Base-by-base conservation (phyloP, 2,329 filamentous ascomycete species). In the Penicillium italicum region DNA sequence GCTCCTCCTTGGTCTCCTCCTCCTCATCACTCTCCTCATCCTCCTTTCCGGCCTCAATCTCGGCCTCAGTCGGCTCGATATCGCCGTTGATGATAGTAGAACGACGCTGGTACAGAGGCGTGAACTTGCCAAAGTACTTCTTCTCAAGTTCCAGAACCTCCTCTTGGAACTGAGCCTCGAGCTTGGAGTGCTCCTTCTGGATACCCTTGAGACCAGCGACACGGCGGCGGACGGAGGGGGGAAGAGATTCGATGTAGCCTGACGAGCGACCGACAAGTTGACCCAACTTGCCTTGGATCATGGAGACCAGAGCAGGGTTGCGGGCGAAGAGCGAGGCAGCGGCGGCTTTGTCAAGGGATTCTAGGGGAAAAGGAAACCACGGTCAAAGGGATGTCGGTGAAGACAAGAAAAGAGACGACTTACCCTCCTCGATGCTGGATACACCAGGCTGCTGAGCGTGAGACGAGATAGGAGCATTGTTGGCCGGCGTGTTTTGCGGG, bases 51-150 rank as follows among this genome's bases (percentile, higher is more conserved):
- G 89, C 87, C 78, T 90, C 84, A 66, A 99, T 80, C 76, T 97
- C 91, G 36, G 87, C 85, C 54, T 95, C 90, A 58, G 89, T 91
- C 30, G 94, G 94, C 80, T 99, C 94, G 58, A 80, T 75, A 62
- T 79, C 79, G 67, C 94, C 94, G 77, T 97, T 97, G 76, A 99
- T 83, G 67, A 99, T 97, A 68, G 87, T 84, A 60, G 92, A 85
- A 76, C 94, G 92, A 83, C 94, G 94, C 82, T 97, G 81, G 79
- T 99, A 99, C 47, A 99, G 85, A 58, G 94, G 94, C 52, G 91
- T 96, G 80, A 97, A 99, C 80, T 97, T 97, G 79, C 90, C 90
- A 69, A 97, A 97, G 79, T 96, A 99, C 80, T 97, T 97, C 85
- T 99, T 99, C 84, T 99, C 94, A 28, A 99, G 85, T 77, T 97